phyloP scores from a whole-genome alignment of 2,329 filamentous ascomycete species.

The Aspergillus texensis region DNA sequence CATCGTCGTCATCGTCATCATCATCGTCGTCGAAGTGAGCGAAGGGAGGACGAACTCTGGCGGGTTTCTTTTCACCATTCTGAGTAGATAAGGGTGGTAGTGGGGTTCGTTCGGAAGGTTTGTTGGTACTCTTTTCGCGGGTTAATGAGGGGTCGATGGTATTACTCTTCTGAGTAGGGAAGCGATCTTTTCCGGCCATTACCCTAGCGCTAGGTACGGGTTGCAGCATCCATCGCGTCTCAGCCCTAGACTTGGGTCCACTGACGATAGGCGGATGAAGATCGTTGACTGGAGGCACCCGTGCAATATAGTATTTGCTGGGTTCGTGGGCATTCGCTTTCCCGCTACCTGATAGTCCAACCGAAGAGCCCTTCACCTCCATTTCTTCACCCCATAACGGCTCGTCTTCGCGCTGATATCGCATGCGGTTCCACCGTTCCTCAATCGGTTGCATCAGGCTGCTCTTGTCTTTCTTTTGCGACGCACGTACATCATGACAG shows the following conservation, averaged over 20 bases:
- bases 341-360: conserved; percentile 49
- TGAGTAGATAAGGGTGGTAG: conserved; percentile 19
- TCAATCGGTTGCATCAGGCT: conserved; percentile 38
- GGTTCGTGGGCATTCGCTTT: conserved; percentile 37
- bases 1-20: conserved; percentile 1
- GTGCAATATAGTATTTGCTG: conserved; percentile 62
- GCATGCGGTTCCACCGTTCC: conserved; percentile 75
- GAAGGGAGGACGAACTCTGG: conserved; percentile 8
- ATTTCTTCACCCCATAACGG: conserved; percentile 74
- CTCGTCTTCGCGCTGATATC: conserved; percentile 87
- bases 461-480: conserved; percentile 52
- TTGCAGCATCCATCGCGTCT: conserved; percentile 88
- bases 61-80: conserved; percentile 9
- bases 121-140: conserved; percentile 12
- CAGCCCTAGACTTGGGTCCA: conserved; percentile 68
- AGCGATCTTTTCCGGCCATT: conserved; percentile 78
- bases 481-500: conserved; percentile 32
- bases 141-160: conserved; percentile 17
- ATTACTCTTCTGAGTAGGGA: conserved; percentile 26
- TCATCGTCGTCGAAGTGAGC: conserved; percentile 4
- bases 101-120: conserved; percentile 9
- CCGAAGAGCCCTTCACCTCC: conserved; percentile 57
- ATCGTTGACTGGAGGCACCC: conserved; percentile 78
- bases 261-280: conserved; percentile 83
- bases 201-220: conserved; percentile 86